Evolutionary conservation across 495 filamentous ascomycete genomes (phyloP), one percentile per base, ranked within the genome.

Genomic region (Xylaria telfairii): DNA sequence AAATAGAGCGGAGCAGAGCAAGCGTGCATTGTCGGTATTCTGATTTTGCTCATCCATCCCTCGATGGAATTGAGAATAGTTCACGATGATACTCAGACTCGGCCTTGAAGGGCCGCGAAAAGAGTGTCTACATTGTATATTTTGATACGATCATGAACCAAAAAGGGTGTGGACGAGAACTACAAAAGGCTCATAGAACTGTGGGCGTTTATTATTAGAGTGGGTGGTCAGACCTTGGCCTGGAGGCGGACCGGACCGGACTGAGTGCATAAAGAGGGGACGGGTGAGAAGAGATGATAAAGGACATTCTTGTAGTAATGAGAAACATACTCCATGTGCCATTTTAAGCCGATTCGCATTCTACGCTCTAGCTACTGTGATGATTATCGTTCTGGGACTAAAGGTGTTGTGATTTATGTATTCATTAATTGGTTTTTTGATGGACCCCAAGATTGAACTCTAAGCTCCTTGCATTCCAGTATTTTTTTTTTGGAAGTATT

Each of bases 1-100:
- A 32, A 73, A 69, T 67, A 64, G 49, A 72, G 39, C 30, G 26
- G 62, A 44, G 44, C 62, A 66, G 30, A 66, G 64, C 64, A 66
- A 66, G 64, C 64, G 64, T 66, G 46, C 46, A 53, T 41, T 54
- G 64, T 66, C 47, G 64, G 64, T 42, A 39, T 53, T 66, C 46
- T 66, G 64, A 66, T 39, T 26, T 26, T 8, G 26, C 62, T 32
- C 32, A 39, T 26, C n/a, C 21, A 28, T 46, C 24, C 24, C 61
- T 21, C n/a, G 21, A 2, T 46, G 13, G 60, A 24, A 46, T 51
- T 65, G 26, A 10, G 24, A 30, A 28, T 30, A 30, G 8, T 54
- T 28, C 26, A 13, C 51, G 13, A 54, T 54, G 8, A 10, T 30
- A 54, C 51, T 30, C 24, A 24, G 47, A n/a, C 26, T n/a, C 5